phyloP scores from a whole-genome alignment of 192 early-diverging fungal genomes.

The Entomortierella chlamydospora region DNA sequence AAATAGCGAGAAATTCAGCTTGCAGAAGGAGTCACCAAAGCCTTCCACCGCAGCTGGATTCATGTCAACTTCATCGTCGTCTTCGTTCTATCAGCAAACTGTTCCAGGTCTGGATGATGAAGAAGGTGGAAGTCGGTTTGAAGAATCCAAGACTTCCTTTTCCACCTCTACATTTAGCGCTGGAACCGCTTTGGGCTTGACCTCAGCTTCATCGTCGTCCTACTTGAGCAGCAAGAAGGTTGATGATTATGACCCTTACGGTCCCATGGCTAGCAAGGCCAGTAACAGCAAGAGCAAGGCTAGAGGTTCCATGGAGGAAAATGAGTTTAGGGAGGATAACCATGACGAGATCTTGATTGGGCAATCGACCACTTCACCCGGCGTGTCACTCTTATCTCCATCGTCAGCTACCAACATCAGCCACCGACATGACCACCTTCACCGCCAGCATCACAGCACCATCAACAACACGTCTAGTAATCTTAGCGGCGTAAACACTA shows the following conservation, averaged over 20 bases:
- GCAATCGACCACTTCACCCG: background rate
- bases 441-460: background rate
- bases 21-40: background rate
- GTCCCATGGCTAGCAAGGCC: conserved; percentile 12
- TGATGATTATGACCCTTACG: conserved; percentile 42
- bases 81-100: conserved; percentile 44
- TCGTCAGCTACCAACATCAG: conserved; percentile 31
- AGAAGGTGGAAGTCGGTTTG: background rate
- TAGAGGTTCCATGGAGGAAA: conserved; percentile 23
- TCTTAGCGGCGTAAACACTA: background rate
- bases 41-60: background rate
- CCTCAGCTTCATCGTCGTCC: conserved; percentile 7
- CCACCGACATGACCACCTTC: conserved; percentile 38
- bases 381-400: conserved; percentile 26
- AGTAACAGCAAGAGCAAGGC: conserved; percentile 8
- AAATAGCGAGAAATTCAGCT: background rate
- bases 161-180: background rate
- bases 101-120: conserved; percentile 42
- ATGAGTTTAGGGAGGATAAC: background rate
- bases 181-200: background rate
- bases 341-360: conserved; percentile 24
- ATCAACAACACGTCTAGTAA: background rate
- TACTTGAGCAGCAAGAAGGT: conserved; percentile 30
- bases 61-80: conserved; percentile 5
- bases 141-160: background rate